Base-by-base conservation (phyloP, 768 basidiomycete genomes). In the Hebeloma cylindrosporum region DNA sequence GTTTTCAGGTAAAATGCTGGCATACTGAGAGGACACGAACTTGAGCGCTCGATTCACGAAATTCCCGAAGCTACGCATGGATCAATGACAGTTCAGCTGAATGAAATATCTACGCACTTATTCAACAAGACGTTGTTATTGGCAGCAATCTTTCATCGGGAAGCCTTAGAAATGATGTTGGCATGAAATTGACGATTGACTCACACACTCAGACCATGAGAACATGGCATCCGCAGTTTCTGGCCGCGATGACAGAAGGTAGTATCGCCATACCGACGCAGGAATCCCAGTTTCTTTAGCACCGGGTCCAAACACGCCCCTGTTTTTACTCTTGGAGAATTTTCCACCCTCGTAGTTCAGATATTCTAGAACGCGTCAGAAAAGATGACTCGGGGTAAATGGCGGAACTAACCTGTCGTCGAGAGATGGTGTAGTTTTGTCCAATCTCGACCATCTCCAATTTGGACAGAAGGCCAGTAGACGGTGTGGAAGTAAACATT, bases 401-500 rank as follows among this genome's bases (percentile, higher is more conserved):
- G 21, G 9, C 13, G n/a, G 31, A 8, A 53, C 77, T 50, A 45
- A 93, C 94, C 94, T 26, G 96, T 99, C 1, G 93, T 93, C 3
- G 93, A 95, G 37, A 99, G 70, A 67, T 96, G 93, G 64, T 95
- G 88, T 3, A 97, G 75, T 62, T 70, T 93, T 18, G 95, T 96
- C 96, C 96, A 99, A 50, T 84, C 72, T 39, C 90, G 80, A 13
- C 90, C 88, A 53, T 97, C 93, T 2, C 83, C 96, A 48, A 97
- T 69, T 58, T 91, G 80, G 45, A 93, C 83, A 3, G 91, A 85
- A 21, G 96, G 95, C 73, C 84, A 99, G 57, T 92, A 92, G 29
- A 99, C 82, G 0, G 92, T 92, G 65, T 99, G 96, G 80, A 99
- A 99, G 67, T 95, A 97, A 38, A 94, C 92, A 51, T 93, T 97